Conservation (phyloP, 352 stramenopile species). For the Globisporangium alternatum region DNA sequence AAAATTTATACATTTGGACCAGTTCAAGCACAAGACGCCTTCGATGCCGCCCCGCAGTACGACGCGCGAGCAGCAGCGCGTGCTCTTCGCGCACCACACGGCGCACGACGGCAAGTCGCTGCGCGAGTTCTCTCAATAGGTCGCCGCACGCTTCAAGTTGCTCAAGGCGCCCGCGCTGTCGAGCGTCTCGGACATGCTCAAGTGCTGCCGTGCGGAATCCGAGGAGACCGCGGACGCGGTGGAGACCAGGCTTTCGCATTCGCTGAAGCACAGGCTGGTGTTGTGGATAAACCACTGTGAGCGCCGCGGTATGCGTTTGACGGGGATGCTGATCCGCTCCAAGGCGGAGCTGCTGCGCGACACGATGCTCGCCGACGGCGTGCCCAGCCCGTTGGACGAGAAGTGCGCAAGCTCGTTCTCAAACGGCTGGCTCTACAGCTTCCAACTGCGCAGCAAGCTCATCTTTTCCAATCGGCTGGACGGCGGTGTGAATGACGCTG, state of each 20-base stretch:
- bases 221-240: neutral
- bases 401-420: constrained; percentile 7
- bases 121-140: neutral
- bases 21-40: neutral
- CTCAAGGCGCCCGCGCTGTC: neutral
- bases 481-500: neutral
- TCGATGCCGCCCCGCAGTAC: neutral
- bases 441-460: constrained; percentile 2
- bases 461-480: neutral
- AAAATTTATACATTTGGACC: too few species aligned
- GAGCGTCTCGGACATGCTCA: constrained; percentile 5
- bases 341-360: constrained; percentile 1
- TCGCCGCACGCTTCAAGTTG: neutral
- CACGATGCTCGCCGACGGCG: neutral
- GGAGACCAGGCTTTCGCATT: neutral
- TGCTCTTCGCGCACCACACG: neutral
- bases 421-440: constrained; percentile 5
- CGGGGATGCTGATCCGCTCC: neutral
- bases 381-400: neutral
- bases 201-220: neutral
- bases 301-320: neutral
- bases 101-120: neutral
- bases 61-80: constrained; percentile 1
- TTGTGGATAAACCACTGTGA: neutral
- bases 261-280: neutral